Conservation (phyloP, 306 rosid genomes). For the Sesbania bispinosa region DNA sequence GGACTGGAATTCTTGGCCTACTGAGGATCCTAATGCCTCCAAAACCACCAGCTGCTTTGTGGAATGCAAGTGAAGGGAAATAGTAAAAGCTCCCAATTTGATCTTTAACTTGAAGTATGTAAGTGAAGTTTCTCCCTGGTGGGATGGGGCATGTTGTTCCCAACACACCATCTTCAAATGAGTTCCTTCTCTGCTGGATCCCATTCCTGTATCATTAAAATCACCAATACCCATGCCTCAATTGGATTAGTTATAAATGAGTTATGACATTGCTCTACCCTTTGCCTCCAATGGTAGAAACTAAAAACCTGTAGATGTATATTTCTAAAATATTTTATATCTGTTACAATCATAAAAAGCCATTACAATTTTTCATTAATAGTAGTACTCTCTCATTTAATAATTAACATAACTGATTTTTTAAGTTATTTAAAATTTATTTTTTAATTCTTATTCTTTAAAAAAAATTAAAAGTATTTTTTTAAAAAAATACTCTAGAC, state of each 20-base stretch:
- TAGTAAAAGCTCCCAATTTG: constrained; percentile 94
- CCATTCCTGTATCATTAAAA: constrained; percentile 67
- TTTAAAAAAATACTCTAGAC: too few relatives aligned
- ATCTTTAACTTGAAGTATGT: constrained; percentile 94
- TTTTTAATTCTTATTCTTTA: too few relatives aligned
- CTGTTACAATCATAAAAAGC: too few relatives aligned
- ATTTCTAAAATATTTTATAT: too few relatives aligned
- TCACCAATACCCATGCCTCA: not conserved
- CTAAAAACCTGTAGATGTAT: too few relatives aligned
- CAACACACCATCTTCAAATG: constrained; percentile 77
- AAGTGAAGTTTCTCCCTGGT: constrained; percentile 83
- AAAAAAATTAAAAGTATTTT: too few relatives aligned
- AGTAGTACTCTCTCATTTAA: too few relatives aligned
- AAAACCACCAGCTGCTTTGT: constrained; percentile 96
- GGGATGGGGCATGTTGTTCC: constrained; percentile 99
- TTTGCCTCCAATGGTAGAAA: too few relatives aligned
- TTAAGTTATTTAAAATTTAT: too few relatives aligned
- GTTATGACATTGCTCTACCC: too few relatives aligned
- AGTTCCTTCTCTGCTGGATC: constrained; percentile 84
- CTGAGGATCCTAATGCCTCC: constrained; percentile 96
- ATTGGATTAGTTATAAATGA: not conserved
- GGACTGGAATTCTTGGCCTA: constrained; percentile 92
- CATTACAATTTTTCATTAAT: too few relatives aligned
- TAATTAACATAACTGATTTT: too few relatives aligned
- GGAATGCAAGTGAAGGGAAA: constrained; percentile 90